Conservation (phyloP, 2,329 filamentous ascomycete species). For the Aspergillus piperis region DNA sequence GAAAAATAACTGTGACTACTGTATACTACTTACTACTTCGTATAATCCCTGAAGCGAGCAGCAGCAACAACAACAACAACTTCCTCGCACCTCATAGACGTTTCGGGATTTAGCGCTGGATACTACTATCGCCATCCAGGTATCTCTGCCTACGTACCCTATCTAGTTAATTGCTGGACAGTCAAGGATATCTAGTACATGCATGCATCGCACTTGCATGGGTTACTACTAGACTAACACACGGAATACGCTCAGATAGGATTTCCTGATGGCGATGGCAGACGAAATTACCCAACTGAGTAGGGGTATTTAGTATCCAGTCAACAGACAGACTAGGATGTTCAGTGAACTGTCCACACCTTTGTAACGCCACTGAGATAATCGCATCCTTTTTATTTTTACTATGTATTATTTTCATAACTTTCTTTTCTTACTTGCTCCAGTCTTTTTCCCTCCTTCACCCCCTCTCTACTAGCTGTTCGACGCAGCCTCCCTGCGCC, state of each 20-base stretch:
- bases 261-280: constrained; percentile 3
- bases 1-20: constrained; percentile 4
- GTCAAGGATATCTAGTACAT: constrained; percentile 6
- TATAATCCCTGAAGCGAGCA: constrained; percentile 3
- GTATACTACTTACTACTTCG: no score
- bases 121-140: neutral
- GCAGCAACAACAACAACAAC: neutral
- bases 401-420: neutral
- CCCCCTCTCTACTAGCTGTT: neutral
- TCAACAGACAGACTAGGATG: neutral
- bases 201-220: constrained; percentile 4
- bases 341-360: constrained; percentile 11
- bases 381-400: neutral
- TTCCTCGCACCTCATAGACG: constrained; percentile 2
- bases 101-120: constrained; percentile 16
- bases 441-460: neutral
- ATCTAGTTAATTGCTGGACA: constrained; percentile 7
- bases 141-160: neutral
- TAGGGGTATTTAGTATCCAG: no score
- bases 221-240: neutral
- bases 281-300: neutral
- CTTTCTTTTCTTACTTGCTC: neutral
- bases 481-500: constrained; percentile 4
- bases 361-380: constrained; percentile 8
- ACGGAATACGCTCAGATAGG: constrained; percentile 10